Base-by-base conservation (phyloP, 2,329 filamentous ascomycete species). In the Orbilia brochopaga region DNA sequence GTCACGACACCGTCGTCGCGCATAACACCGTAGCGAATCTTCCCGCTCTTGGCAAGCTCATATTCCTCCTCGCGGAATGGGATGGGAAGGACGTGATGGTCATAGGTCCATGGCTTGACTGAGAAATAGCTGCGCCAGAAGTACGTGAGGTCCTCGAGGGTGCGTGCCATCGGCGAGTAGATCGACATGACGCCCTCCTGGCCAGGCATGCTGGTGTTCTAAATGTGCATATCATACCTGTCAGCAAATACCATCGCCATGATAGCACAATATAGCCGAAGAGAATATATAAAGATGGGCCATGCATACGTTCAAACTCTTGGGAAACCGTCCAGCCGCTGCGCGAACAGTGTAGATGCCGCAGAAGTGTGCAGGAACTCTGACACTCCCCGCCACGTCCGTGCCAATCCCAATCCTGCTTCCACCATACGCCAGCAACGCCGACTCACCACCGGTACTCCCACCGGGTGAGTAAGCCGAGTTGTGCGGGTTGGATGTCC, bases 151-250 rank as follows among this genome's bases (percentile, higher is more conserved):
- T 97, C 92, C 74, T 87, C 85, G 67, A 96, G 80, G 0, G 92
- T 96, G 59, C 92, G 85, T 1, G 92, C 86, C 93, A 97, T 97
- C 3, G 92, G 92, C 66, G 90, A 93, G 80, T 92, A 96, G 19
- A 96, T 91, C 74, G 89, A 90, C 0, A 91, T 87, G 32, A 97
- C 87, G 0, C 92, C 92, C 78, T 97, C 93, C 78, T 97, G 92
- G 0, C 93, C 93, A 0, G 90, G 87, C 91, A 96, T 96, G 0
- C 92, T 96, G 42, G 69, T 73, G 73, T 85, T 86, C 78, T 91
- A 51, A 8, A 15, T 19, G 19, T 3, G 15, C 7, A 48, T 10
- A 51, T 4, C 19, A 19, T 23, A 13, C 11, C 44, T 48, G 46
- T 51, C 35, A 44, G 42, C 13, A 11, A 37, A 35, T 11, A 35